Evolutionary conservation across 352 stramenopile genomes (phyloP), one percentile per base, ranked within the genome.

Genomic region (Pythium sukuiense): DNA sequence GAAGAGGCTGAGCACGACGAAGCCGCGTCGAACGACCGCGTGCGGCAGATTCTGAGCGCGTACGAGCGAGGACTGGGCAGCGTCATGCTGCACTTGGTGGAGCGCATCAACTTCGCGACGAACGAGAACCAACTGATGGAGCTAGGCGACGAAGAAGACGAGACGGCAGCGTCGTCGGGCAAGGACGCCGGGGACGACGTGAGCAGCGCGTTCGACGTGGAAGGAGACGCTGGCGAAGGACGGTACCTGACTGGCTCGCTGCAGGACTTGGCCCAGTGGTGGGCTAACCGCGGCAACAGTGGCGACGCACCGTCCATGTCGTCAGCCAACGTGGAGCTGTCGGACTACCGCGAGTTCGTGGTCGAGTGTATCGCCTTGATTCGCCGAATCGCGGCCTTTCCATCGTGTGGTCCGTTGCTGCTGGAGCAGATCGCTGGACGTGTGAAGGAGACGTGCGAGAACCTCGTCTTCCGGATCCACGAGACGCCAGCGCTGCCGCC

Each of bases 1-100:
- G 86, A 95, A 67, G 84, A 93, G 59, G 73, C 82, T 1, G 81
- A 93, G 59, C 78, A 87, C 41, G 82, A 90, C 41, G 84, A 90
- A 73, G 77, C 71, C 6, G 80, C 80, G 3, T 71, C 78, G 2
- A 88, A 88, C 46, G 81, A 89, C 14, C 74, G 62, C 1, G 63
- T 81, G 3, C 65, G 77, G 2, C 65, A 68, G 24, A 78, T 90
- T 5, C 66, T 95, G 13, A 78, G 70, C 0, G 77, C 83, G 0
- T 95, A 93, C 55, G 86, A 95, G 37, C 80, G 75, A 45, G 84
- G 84, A 1, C 69, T 95, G 20, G 72, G 89, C 24, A 73, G 77
- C 8, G 84, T 95, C 20, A 93, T 95, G 86, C 60, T 90, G 35
- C 84, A 93, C 57, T 76, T 95, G 20, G 70, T 95, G 14, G 79